Percentiles rank a stretch among this genome's conserved stretches.
Evolutionary conservation across 148 eudicot genomes (phyloP).

Genomic region (Camellia japonica): DNA sequence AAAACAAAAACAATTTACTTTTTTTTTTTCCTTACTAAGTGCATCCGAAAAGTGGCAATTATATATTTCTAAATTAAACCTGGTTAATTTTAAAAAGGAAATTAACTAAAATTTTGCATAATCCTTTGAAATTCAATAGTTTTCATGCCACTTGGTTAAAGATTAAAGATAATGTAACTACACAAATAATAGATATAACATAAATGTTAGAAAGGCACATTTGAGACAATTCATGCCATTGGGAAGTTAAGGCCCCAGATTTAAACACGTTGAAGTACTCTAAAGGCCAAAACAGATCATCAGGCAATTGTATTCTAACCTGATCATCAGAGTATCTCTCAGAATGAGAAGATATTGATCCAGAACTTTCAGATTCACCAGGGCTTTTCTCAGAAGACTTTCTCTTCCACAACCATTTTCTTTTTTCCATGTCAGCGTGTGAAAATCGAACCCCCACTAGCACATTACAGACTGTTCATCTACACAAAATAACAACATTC

Average conservation of each 20-base stretch:
- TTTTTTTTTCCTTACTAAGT: too few relatives aligned
- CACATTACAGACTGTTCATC: conserved; percentile 9
- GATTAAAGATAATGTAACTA: not conserved
- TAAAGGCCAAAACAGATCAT: not conserved
- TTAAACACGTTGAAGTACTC: not conserved
- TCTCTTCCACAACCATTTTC: conserved; percentile 81
- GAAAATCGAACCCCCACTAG: conserved; percentile 7
- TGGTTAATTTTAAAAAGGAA: not conserved
- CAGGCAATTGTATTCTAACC: conserved; percentile 25
- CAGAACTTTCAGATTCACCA: conserved; percentile 66
- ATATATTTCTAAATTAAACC: not conserved
- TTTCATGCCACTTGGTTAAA: not conserved
- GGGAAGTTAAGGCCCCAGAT: not conserved
- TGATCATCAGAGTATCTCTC: conserved; percentile 66
- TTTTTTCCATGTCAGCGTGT: conserved; percentile 44
- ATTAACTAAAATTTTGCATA: not conserved
- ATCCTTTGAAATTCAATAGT: too few relatives aligned
- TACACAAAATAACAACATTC: conserved; percentile 9
- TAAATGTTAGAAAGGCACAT: not conserved
- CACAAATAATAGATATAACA: not conserved
- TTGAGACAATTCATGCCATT: not conserved
- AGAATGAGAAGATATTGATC: conserved; percentile 65
- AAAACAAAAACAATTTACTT: too few relatives aligned
- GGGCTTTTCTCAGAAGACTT: conserved; percentile 59
- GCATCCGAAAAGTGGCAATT: not conserved